Base-by-base conservation (phyloP, 495 filamentous ascomycete genomes). In the Hyaloscypha variabilis region DNA sequence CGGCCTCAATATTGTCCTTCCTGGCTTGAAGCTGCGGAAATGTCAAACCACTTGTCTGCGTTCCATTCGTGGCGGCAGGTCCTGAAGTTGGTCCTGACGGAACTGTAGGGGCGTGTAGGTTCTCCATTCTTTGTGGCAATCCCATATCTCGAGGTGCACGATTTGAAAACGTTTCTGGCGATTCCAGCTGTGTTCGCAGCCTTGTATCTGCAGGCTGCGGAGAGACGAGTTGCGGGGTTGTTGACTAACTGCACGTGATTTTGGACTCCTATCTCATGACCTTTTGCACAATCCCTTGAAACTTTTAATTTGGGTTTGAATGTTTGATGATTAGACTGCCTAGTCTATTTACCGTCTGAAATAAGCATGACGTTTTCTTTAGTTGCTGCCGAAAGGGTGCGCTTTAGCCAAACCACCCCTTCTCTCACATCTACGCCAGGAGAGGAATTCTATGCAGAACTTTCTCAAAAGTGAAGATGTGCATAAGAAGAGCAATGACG, bases 1-100 rank as follows among this genome's bases (percentile, higher is more conserved):
- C 94, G 25, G 82, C 87, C 76, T 98, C 96, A 51, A 96, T 78
- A 31, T 82, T 82, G 65, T 94, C 89, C 75, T 97, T 98, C 76
- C 93, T 82, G 29, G 76, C 75, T 73, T 85, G 81, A 26, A 86
- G 81, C 68, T 86, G 81, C 21, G 76, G 71, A 65, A 86, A 84
- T n/a, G 88, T 84, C 54, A 88, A 77, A 65, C 88, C 86, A 24
- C 83, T 80, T 36, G 81, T 75, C 52, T 67, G 55, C 64, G 67
- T 72, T 66, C 87, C 87, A 74, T 86, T 86, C 61, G 79, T 74
- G 62, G 71, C 49, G 13, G 77, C 72, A 21, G 75, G 78, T 36
- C 80, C 79, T 58, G 86, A 84, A 31, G 88, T 87, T 29, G 89
- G 88, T 58, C 90, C 90, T 72, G 90, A 89, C 66, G 87, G 84